Base-by-base conservation (phyloP, 2,329 filamentous ascomycete genomes). In the Colletotrichum musae region DNA sequence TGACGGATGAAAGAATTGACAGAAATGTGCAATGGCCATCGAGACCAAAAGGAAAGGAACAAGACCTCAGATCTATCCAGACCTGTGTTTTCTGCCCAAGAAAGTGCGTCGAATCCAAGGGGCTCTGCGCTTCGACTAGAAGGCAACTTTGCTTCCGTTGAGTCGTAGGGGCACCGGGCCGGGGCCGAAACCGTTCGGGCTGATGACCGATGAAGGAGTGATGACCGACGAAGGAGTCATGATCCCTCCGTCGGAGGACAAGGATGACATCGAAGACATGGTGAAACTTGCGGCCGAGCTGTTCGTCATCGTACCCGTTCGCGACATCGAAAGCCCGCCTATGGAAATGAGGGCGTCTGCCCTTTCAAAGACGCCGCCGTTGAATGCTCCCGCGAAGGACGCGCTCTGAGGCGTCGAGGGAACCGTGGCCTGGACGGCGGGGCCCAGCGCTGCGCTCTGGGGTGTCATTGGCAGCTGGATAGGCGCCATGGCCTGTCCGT, bases 391-490 rank as follows among this genome's bases (percentile, higher is more conserved):
- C 7, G 84, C 83, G 74, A 90, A 89, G 0, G 87, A 87, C 2
- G 82, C 85, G 69, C 83, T 88, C 75, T 89, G 85, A 10, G 90
- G 89, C 0, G 90, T 93, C 3, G 88, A 93, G 4, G 94, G 93
- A 12, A 97, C 91, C 0, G 94, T 98, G 1, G 95, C 94, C 80
- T 97, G 94, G 63, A 94, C 93, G 21, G 95, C 95, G 6, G 95
- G 94, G 0, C 95, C 95, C 5, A 98, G 85, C 1, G 95, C 95
- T 16, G 94, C 95, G 74, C 93, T 96, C 71, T 97, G 88, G 7
- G 95, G 95, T 1, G 95, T 98, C 75, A 96, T 94, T 9, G 95
- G 94, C 45, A 94, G 74, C 60, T 81, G 80, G 45, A 77, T 75
- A 74, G 18, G 77, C 67, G 63, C 77, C 71, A 83, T 76, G 62